Evolutionary conservation across 148 eudicot genomes (phyloP).

Genomic region (Selenicereus undatus): DNA sequence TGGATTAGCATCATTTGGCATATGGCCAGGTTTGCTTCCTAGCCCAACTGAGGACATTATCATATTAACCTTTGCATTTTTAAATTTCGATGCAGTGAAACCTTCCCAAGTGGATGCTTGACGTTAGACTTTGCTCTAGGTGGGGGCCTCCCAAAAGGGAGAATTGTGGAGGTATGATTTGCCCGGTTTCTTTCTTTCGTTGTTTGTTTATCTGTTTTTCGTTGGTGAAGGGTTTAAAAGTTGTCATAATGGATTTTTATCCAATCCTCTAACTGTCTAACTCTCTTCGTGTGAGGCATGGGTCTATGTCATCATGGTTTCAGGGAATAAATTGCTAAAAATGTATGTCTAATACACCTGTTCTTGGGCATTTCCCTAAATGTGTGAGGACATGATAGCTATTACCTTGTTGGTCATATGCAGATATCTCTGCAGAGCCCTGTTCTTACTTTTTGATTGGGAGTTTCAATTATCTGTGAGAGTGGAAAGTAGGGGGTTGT

Average conservation of each 20-base stretch:
- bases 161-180: constrained; percentile 79
- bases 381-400: neutral
- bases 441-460: neutral
- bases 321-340: neutral
- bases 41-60: neutral
- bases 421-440: neutral
- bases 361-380: neutral
- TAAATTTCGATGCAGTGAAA: constrained; percentile 58
- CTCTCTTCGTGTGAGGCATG: neutral
- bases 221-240: neutral
- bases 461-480: neutral
- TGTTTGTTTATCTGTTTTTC: neutral
- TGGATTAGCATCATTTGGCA: neutral
- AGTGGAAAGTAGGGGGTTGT: neutral
- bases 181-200: neutral
- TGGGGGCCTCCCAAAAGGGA: constrained; percentile 94
- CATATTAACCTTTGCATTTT: neutral
- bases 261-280: neutral
- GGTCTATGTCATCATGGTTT: neutral
- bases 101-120: constrained; percentile 97
- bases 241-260: neutral
- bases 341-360: neutral
- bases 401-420: neutral
- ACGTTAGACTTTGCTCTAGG: constrained; percentile 93
- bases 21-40: neutral